Evolutionary conservation across 192 early-diverging fungal genomes (phyloP).

Genomic region (Podila clonocystis): DNA sequence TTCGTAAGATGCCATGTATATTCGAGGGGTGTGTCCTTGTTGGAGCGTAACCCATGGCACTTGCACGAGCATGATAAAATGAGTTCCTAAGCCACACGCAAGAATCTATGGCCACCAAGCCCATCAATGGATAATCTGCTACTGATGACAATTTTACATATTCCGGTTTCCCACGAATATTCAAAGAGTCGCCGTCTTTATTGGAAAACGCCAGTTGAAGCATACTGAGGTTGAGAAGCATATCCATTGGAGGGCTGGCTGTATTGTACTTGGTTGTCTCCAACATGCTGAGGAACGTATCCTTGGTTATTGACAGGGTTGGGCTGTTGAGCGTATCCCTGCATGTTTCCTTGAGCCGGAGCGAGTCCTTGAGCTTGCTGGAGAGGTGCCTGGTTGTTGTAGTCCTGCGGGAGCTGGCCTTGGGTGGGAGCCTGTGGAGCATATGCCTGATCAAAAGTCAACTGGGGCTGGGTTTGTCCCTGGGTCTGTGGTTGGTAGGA

Average conservation of each 20-base stretch:
- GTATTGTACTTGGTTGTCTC: constrained; percentile 10
- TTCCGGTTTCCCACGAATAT: no score
- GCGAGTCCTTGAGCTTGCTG: constrained; percentile 33
- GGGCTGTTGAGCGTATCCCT: constrained; percentile 1
- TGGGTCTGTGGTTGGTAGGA: constrained; percentile 34
- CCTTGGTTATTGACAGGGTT: background rate
- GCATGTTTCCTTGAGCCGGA: constrained; percentile 12
- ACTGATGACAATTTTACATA: no score
- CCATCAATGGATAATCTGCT: no score
- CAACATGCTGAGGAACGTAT: constrained; percentile 4
- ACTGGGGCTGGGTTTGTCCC: constrained; percentile 23
- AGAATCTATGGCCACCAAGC: no score
- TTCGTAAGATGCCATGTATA: constrained; percentile 2
- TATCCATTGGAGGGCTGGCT: constrained; percentile 18
- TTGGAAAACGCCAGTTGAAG: constrained; percentile 2
- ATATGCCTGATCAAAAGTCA: constrained; percentile 40
- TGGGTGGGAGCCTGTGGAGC: background rate
- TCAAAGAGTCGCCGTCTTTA: no score
- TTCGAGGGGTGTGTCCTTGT: no score
- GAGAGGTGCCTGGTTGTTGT: background rate
- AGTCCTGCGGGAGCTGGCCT: constrained; percentile 2
- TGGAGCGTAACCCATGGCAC: no score
- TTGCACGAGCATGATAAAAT: no score
- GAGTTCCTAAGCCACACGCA: no score
- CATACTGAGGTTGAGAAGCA: constrained; percentile 28